These are phyloP conservation scores for Amaranthus palmeri DNA, from an alignment of 148 eudicot genomes.

Conservation along the genomic window DNA sequence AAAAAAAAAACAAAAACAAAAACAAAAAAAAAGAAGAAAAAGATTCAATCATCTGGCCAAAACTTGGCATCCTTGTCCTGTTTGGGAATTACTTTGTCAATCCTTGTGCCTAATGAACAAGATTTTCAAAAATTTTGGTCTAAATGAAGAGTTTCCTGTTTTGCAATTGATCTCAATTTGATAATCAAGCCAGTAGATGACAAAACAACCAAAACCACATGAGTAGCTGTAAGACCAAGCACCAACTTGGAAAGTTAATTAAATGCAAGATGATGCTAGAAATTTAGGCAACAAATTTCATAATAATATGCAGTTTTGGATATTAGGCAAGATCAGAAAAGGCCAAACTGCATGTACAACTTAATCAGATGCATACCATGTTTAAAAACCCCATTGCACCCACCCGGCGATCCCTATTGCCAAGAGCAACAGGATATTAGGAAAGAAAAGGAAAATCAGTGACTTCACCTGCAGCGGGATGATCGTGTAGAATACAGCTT, in stretches of 20 bases:
- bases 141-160: too few relatives aligned
- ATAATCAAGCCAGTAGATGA: neutral
- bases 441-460: neutral
- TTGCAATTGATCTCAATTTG: too few relatives aligned
- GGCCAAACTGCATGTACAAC: slow-evolving; percentile 3
- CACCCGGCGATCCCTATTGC: neutral
- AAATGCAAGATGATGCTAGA: neutral
- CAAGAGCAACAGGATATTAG: slow-evolving; percentile 10
- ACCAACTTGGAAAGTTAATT: neutral
- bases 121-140: too few relatives aligned
- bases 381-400: neutral
- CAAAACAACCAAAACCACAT: neutral
- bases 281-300: neutral
- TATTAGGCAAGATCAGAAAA: neutral
- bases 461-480: slow-evolving; percentile 15
- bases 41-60: too few relatives aligned
- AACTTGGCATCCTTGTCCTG: too few relatives aligned
- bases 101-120: too few relatives aligned
- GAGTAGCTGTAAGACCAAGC: neutral
- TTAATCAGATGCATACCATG: neutral
- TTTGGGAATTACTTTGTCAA: too few relatives aligned
- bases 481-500: neutral
- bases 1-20: too few relatives aligned
- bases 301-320: neutral
- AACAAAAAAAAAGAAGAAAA: too few relatives aligned